phyloP scores from a whole-genome alignment of 192 early-diverging fungal genomes.

The Linnemannia hyalina region DNA sequence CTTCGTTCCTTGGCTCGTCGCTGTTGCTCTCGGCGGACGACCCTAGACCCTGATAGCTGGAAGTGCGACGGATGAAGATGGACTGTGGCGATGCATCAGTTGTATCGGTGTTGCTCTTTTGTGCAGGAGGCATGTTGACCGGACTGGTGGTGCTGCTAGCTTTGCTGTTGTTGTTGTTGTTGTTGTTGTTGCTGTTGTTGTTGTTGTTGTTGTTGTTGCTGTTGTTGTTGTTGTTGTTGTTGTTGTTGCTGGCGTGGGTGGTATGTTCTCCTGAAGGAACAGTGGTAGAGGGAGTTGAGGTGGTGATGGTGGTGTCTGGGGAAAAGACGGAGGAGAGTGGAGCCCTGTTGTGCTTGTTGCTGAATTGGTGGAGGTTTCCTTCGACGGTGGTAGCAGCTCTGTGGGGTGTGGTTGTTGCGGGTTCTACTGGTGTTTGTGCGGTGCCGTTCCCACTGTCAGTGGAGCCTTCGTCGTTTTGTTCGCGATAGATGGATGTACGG shows the following conservation, averaged over 20 bases:
- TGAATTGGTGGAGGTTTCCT: slow-evolving; percentile 2
- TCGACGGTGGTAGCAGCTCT: background rate
- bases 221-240: too few relatives aligned
- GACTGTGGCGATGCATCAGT: slow-evolving; percentile 14
- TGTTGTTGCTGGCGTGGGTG: background rate
- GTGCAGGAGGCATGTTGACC: background rate
- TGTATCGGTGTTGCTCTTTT: background rate
- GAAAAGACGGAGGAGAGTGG: background rate
- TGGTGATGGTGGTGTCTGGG: background rate
- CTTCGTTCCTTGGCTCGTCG: slow-evolving; percentile 23
- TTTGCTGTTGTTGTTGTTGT: background rate
- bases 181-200: background rate
- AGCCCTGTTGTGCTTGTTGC: background rate
- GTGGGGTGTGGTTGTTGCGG: background rate
- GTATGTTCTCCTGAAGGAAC: background rate
- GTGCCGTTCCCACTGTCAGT: background rate
- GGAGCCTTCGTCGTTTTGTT: slow-evolving; percentile 8
- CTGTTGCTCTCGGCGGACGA: slow-evolving; percentile 15
- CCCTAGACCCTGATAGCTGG: slow-evolving; percentile 39
- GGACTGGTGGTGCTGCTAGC: background rate
- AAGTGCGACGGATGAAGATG: slow-evolving; percentile 38
- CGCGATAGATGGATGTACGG: slow-evolving; percentile 24
- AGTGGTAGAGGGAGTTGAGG: background rate
- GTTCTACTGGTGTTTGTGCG: background rate
- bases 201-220: too few relatives aligned